Evolutionary conservation across 352 stramenopile species (phyloP).

Genomic region (Phytophthora sp.): DNA sequence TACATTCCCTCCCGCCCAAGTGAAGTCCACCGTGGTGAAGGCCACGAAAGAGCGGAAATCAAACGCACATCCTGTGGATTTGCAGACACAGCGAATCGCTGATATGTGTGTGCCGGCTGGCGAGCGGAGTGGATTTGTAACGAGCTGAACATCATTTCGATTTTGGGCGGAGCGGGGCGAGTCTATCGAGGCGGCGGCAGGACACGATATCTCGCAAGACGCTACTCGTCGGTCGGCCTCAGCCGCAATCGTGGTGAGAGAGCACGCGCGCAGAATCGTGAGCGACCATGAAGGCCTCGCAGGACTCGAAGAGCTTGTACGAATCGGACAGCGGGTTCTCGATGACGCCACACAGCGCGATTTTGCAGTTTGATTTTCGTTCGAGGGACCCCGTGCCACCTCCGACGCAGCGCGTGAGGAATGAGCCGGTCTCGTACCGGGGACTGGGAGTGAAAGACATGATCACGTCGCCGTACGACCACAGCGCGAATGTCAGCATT

Average conservation of each 20-base stretch:
- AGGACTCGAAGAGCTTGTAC: constrained; percentile 19
- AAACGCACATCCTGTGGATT: constrained; percentile 15
- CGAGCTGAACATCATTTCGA: constrained; percentile 35
- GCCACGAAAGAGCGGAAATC: constrained; percentile 7
- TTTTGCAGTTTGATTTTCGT: constrained; percentile 37
- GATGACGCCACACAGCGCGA: constrained; percentile 33
- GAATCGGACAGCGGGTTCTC: constrained; percentile 43
- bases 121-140: constrained; percentile 15
- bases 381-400: constrained; percentile 22
- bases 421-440: constrained; percentile 22
- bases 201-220: constrained; percentile 17
- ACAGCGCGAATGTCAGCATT: constrained; percentile 46
- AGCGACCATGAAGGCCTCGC: constrained; percentile 25
- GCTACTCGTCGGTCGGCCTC: constrained; percentile 6
- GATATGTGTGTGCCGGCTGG: constrained; percentile 23
- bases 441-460: constrained; percentile 54
- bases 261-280: neutral
- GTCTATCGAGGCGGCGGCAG: constrained; percentile 5
- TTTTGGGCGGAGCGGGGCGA: constrained; percentile 13
- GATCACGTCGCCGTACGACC: constrained; percentile 53
- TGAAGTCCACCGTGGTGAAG: constrained; percentile 12
- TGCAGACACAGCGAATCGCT: constrained; percentile 23
- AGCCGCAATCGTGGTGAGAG: constrained; percentile 11
- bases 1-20: neutral
- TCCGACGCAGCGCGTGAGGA: constrained; percentile 3